Evolutionary conservation across 345 rosid species (phyloP).

Genomic region (Dipteronia dyeriana): DNA sequence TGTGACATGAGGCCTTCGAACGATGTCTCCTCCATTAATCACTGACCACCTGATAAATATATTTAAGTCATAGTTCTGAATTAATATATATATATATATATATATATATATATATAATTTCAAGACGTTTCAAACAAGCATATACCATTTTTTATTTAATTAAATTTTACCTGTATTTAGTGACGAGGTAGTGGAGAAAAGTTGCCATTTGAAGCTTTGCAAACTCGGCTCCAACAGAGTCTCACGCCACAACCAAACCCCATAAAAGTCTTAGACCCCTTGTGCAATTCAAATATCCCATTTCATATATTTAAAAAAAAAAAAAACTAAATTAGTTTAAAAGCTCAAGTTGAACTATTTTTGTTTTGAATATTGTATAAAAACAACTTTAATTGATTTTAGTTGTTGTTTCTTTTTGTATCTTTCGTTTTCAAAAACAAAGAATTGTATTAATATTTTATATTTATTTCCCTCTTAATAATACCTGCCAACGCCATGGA

Average conservation of each 20-base stretch:
- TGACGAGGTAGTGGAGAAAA: background rate
- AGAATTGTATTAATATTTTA: too few relatives aligned
- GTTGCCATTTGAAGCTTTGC: background rate
- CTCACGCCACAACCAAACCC: background rate
- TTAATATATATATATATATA: too few relatives aligned
- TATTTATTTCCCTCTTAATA: background rate
- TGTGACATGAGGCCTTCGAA: constrained; percentile 15
- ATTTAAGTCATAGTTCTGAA: too few relatives aligned
- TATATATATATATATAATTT: too few relatives aligned
- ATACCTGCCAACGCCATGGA: background rate
- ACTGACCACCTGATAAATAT: constrained; percentile 19
- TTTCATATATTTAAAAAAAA: background rate
- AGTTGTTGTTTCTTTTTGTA: too few relatives aligned
- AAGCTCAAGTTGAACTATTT: too few relatives aligned
- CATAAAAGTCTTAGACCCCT: background rate
- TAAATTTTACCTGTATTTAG: background rate
- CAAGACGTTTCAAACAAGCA: too few relatives aligned
- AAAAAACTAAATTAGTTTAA: too few relatives aligned
- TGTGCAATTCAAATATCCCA: background rate
- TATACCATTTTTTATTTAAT: too few relatives aligned
- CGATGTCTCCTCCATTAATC: constrained; percentile 11
- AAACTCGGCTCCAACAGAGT: background rate
- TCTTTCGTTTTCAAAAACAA: too few relatives aligned
- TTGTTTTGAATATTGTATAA: too few relatives aligned
- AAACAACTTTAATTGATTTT: too few relatives aligned